Conservation (phyloP, 202 grass and related monocot genomes). For the Saccharum hybrid region DNA sequence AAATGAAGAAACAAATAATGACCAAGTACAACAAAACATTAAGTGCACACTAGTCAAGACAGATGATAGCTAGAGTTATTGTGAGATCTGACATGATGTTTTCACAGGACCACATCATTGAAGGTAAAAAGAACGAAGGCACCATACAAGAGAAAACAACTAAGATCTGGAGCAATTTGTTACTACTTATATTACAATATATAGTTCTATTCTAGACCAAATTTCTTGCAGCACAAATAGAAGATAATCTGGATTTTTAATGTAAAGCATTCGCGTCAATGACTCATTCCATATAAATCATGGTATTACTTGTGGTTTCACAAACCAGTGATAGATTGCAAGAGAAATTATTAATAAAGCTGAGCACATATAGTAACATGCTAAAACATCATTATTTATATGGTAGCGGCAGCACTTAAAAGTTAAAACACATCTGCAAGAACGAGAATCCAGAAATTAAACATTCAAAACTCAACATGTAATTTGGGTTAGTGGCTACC, state of each 20-base stretch:
- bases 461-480: slow-evolving; percentile 34
- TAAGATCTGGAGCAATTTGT: slow-evolving; percentile 19
- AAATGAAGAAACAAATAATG: background rate
- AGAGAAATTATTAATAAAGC: background rate
- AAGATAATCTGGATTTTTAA: slow-evolving; percentile 21
- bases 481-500: slow-evolving; percentile 10
- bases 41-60: slow-evolving; percentile 32
- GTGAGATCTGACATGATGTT: slow-evolving; percentile 7
- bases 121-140: slow-evolving; percentile 21
- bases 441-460: slow-evolving; percentile 24
- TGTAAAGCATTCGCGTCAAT: slow-evolving; percentile 9
- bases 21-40: slow-evolving; percentile 38
- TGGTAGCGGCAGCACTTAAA: background rate
- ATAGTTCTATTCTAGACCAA: slow-evolving; percentile 25
- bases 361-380: slow-evolving; percentile 19
- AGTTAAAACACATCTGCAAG: background rate
- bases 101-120: slow-evolving; percentile 31
- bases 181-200: slow-evolving; percentile 17
- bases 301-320: slow-evolving; percentile 18
- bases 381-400: slow-evolving; percentile 30
- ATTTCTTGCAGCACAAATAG: slow-evolving; percentile 17
- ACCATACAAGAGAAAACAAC: slow-evolving; percentile 32
- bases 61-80: slow-evolving; percentile 21
- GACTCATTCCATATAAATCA: slow-evolving; percentile 31
- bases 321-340: slow-evolving; percentile 5